Evolutionary conservation across 495 filamentous ascomycete genomes (phyloP).

Genomic region (Aspergillus steynii): DNA sequence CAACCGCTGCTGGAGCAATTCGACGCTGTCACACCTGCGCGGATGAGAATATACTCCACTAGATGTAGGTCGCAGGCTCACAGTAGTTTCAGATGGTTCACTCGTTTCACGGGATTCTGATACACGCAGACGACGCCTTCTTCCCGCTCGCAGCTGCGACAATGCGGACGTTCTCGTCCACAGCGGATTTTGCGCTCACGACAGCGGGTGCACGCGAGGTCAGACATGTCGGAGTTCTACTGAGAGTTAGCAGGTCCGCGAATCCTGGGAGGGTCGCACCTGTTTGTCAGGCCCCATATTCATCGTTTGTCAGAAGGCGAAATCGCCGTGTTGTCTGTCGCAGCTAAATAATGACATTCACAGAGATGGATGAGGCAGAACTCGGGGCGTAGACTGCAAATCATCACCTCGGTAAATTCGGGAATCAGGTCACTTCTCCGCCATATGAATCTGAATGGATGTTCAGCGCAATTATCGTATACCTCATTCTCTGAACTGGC

Average conservation of each 20-base stretch:
- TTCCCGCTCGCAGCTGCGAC: constrained; percentile 13
- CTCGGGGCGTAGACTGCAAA: no score
- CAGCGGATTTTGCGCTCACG: constrained; percentile 17
- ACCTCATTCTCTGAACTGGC: no score
- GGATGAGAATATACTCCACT: background rate
- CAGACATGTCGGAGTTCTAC: background rate
- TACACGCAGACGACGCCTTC: constrained; percentile 8
- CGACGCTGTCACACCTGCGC: background rate
- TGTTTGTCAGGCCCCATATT: background rate
- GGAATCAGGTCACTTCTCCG: no score
- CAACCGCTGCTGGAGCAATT: background rate
- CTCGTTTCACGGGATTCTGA: constrained; percentile 6
- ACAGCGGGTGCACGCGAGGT: constrained; percentile 12
- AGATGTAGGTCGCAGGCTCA: background rate
- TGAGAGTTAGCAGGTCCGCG: background rate
- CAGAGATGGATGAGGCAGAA: no score
- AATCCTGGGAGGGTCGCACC: background rate
- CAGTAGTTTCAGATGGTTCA: constrained; percentile 13
- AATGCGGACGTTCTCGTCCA: constrained; percentile 7
- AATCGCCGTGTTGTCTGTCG: background rate
- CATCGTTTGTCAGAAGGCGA: background rate
- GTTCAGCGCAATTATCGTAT: background rate
- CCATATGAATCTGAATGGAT: background rate
- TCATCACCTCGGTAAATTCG: no score
- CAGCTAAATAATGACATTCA: background rate